Conservation (phyloP, 75 land plant species). For the Pinus tabuliformis region DNA sequence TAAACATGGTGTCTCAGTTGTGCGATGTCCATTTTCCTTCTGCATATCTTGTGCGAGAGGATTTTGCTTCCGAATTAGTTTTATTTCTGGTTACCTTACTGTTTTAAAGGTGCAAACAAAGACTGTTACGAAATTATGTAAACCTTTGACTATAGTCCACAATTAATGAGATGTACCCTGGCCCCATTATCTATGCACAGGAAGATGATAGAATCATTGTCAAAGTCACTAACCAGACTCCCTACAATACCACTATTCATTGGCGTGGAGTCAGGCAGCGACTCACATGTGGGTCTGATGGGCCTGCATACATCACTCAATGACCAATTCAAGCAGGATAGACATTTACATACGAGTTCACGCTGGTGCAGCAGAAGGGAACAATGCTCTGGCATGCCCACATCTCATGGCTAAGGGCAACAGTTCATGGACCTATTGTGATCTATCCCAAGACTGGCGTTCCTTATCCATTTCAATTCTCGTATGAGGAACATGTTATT, state of each 20-base stretch:
- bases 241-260: conserved; percentile 43
- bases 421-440: too few relatives aligned
- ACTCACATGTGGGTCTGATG: conserved; percentile 43
- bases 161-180: conserved; percentile 54
- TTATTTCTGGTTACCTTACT: too few relatives aligned
- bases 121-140: conserved; percentile 19
- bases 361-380: conserved; percentile 37
- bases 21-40: too few relatives aligned
- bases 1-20: too few relatives aligned
- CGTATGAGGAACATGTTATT: conserved; percentile 36
- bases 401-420: too few relatives aligned
- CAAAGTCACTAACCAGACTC: conserved; percentile 33
- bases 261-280: conserved; percentile 56
- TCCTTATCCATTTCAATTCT: conserved; percentile 42
- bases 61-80: too few relatives aligned
- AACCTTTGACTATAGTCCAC: conserved; percentile 29
- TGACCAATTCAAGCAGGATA: conserved; percentile 52
- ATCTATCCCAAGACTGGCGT: conserved; percentile 28
- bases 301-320: conserved; percentile 7
- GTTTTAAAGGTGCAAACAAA: conserved; percentile 20
- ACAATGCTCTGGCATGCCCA: conserved; percentile 1
- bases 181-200: conserved; percentile 44
- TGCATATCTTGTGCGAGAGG: too few relatives aligned
- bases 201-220: conserved; percentile 48
- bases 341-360: conserved; percentile 46